A percentile compares a stretch with the other conserved stretches of the same genome.
phyloP scores from a whole-genome alignment of 192 early-diverging fungal species.

The Entomortierella lignicola region DNA sequence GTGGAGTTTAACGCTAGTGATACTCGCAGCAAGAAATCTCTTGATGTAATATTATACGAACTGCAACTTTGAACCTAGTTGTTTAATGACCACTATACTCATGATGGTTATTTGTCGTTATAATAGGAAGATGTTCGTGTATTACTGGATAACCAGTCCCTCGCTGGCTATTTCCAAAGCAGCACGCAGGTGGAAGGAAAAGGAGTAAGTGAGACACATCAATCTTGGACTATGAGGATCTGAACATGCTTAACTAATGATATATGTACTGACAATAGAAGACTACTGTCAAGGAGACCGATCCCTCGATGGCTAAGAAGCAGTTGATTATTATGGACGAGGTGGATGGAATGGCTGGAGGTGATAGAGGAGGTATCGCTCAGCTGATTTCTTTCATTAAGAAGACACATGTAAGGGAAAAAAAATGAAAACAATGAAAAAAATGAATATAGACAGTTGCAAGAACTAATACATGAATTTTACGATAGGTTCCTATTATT shows the following conservation, averaged over 20 bases:
- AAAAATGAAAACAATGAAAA: too few relatives aligned
- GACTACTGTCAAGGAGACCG: neutral
- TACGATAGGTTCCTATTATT: slow-evolving; percentile 87
- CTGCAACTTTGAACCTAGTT: too few relatives aligned
- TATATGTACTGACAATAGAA: too few relatives aligned
- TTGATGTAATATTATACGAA: slow-evolving; percentile 68
- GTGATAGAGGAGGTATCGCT: slow-evolving; percentile 91
- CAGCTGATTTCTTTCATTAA: slow-evolving; percentile 94
- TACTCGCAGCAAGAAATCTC: slow-evolving; percentile 85
- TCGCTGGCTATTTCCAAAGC: slow-evolving; percentile 64
- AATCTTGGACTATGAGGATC: too few relatives aligned
- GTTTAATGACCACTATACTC: neutral
- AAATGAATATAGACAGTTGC: too few relatives aligned
- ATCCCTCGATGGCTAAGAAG: slow-evolving; percentile 55
- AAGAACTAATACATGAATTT: neutral
- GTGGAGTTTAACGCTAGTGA: slow-evolving; percentile 99
- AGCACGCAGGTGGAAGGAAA: slow-evolving; percentile 21
- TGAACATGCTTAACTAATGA: too few relatives aligned
- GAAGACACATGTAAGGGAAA: slow-evolving; percentile 62
- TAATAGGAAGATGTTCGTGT: slow-evolving; percentile 62
- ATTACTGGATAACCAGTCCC: slow-evolving; percentile 61
- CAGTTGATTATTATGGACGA: slow-evolving; percentile 98
- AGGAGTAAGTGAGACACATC: slow-evolving; percentile 31
- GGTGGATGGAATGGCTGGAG: slow-evolving; percentile 98
- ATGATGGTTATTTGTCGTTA: neutral